phyloP scores from a whole-genome alignment of 805 yeast species.

The Starmerella apicola region DNA sequence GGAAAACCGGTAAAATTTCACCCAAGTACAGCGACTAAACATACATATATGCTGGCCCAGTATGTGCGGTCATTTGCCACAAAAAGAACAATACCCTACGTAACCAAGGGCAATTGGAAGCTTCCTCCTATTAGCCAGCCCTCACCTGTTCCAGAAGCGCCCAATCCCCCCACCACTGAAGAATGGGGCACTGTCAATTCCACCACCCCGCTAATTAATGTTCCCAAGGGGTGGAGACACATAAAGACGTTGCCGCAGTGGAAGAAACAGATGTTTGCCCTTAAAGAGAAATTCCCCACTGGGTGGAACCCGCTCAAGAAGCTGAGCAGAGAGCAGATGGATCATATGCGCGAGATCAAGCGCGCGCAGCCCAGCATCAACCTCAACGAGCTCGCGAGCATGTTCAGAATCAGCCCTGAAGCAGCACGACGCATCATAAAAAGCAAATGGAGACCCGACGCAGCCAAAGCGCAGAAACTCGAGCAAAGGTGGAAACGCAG shows the following conservation, averaged over 20 bases:
- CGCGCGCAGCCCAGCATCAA: constrained; percentile 45
- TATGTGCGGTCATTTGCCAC: constrained; percentile 1
- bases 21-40: too few species aligned
- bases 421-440: constrained; percentile 67
- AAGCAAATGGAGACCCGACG: constrained; percentile 61
- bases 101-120: constrained; percentile 25
- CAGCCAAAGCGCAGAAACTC: constrained; percentile 36
- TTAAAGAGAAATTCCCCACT: constrained; percentile 47
- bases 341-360: constrained; percentile 46
- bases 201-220: constrained; percentile 18
- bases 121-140: constrained; percentile 25
- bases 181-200: background rate
- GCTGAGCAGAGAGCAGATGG: constrained; percentile 58
- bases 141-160: background rate
- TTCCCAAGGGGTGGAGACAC: constrained; percentile 39
- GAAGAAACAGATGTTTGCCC: constrained; percentile 54
- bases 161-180: background rate
- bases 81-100: constrained; percentile 15
- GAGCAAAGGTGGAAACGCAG: constrained; percentile 43
- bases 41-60: too few species aligned
- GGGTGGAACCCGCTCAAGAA: constrained; percentile 58
- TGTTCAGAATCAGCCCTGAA: constrained; percentile 66
- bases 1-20: too few species aligned
- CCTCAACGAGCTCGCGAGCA: constrained; percentile 45
- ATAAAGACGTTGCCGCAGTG: constrained; percentile 43